phyloP scores from a whole-genome alignment of 495 filamentous ascomycete species.

The Letharia lupina region DNA sequence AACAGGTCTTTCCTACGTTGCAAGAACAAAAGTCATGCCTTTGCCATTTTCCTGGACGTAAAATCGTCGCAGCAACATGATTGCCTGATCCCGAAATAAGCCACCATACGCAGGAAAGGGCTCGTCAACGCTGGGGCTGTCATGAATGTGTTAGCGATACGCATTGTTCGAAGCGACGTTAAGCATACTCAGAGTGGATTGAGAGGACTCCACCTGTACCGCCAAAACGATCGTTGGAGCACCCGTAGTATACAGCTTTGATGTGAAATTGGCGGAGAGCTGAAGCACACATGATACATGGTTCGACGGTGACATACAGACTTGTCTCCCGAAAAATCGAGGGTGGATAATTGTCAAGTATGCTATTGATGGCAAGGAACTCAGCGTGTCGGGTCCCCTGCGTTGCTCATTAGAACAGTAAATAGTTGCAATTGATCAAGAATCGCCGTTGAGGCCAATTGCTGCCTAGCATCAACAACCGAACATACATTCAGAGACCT shows the following conservation, averaged over 20 bases:
- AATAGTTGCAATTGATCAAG: background rate
- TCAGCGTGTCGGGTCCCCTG: conserved; percentile 92
- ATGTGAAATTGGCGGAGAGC: conserved; percentile 76
- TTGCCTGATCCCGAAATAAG: conserved; percentile 76
- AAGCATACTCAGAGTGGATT: conserved; percentile 63
- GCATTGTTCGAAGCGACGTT: background rate
- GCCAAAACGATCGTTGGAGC: conserved; percentile 89
- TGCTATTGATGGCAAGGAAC: conserved; percentile 68
- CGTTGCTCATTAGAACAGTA: conserved; percentile 4
- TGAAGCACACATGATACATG: conserved; percentile 98
- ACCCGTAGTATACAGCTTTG: conserved; percentile 84
- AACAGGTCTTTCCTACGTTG: conserved; percentile 3
- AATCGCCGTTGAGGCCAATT: background rate
- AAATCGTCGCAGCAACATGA: conserved; percentile 82
- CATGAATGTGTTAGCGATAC: conserved; percentile 12
- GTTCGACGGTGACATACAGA: conserved; percentile 94
- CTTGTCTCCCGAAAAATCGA: conserved; percentile 60
- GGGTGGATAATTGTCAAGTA: conserved; percentile 48
- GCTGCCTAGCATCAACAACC: background rate
- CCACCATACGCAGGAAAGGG: conserved; percentile 73
- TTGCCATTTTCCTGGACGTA: conserved; percentile 95
- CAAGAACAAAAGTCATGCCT: conserved; percentile 39
- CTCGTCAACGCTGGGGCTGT: conserved; percentile 52
- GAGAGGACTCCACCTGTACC: conserved; percentile 86
- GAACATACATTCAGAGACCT: conserved; percentile 56